Evolutionary conservation across 1,139 yeast genomes (phyloP).

Genomic region (Candida sanyaensis): DNA sequence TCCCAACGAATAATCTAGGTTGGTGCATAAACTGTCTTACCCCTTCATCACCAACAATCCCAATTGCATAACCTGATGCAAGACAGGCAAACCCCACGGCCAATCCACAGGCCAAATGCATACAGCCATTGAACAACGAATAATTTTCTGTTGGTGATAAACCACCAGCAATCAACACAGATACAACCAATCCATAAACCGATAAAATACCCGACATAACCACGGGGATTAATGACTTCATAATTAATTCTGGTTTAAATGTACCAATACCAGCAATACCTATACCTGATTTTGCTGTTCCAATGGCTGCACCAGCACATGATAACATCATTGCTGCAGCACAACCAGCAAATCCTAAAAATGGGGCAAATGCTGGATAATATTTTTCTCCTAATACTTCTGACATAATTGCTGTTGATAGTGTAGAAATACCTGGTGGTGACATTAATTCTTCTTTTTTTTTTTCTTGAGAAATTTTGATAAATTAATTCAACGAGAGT

Average conservation of each 20-base stretch:
- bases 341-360: constrained; percentile 94
- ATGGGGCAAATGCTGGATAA: constrained; percentile 89
- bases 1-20: constrained; percentile 96
- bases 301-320: constrained; percentile 96
- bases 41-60: constrained; percentile 98
- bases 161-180: constrained; percentile 94
- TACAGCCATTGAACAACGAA: constrained; percentile 90
- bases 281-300: constrained; percentile 97
- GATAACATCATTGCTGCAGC: constrained; percentile 89
- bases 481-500: constrained; percentile 19
- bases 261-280: constrained; percentile 94
- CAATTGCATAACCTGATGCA: constrained; percentile 98
- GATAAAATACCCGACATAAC: constrained; percentile 98
- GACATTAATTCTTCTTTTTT: not conserved
- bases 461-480: not conserved
- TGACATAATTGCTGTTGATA: constrained; percentile 23
- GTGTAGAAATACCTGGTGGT: not conserved
- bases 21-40: constrained; percentile 96
- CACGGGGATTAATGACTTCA: constrained; percentile 88
- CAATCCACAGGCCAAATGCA: constrained; percentile 95
- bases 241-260: constrained; percentile 77
- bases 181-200: constrained; percentile 93
- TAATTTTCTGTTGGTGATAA: constrained; percentile 75
- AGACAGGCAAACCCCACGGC: constrained; percentile 95
- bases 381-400: constrained; percentile 50